Evolutionary conservation across 805 yeast species (phyloP).

Genomic region (Teunomyces funiuensis): DNA sequence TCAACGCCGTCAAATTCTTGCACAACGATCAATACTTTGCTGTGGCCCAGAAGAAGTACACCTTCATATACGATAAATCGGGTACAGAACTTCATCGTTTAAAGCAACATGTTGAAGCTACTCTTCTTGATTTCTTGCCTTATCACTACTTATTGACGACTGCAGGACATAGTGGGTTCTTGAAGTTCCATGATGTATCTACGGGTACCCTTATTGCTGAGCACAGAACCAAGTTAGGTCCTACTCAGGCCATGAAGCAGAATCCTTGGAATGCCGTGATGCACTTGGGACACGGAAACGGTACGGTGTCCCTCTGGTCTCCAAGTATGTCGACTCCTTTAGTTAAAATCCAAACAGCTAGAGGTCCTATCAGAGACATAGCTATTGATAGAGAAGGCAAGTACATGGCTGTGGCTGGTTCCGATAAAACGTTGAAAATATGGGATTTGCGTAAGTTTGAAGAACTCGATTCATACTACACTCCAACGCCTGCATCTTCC

Average conservation of each 20-base stretch:
- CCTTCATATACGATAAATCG: slow-evolving; percentile 85
- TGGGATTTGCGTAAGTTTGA: slow-evolving; percentile 91
- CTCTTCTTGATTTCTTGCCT: slow-evolving; percentile 82
- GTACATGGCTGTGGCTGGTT: slow-evolving; percentile 91
- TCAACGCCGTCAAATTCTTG: slow-evolving; percentile 83
- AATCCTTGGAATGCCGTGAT: slow-evolving; percentile 96
- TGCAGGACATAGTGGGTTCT: slow-evolving; percentile 84
- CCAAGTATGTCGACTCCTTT: slow-evolving; percentile 85
- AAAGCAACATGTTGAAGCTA: slow-evolving; percentile 85
- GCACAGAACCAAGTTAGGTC: slow-evolving; percentile 83
- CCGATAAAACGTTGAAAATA: slow-evolving; percentile 78
- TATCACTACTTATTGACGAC: slow-evolving; percentile 86
- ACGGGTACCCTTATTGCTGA: slow-evolving; percentile 88
- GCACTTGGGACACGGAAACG: slow-evolving; percentile 91
- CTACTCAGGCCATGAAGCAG: slow-evolving; percentile 82
- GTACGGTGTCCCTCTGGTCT: slow-evolving; percentile 91
- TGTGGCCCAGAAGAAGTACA: slow-evolving; percentile 93
- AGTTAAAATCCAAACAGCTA: slow-evolving; percentile 73
- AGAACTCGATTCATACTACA: slow-evolving; percentile 65
- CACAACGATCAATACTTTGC: slow-evolving; percentile 95
- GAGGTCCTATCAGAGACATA: slow-evolving; percentile 85
- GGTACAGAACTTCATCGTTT: slow-evolving; percentile 92
- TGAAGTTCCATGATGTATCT: slow-evolving; percentile 92
- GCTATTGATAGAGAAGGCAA: slow-evolving; percentile 90
- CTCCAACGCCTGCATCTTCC: slow-evolving; percentile 84